Evolutionary conservation across 169 alveolate species (phyloP).

Genomic region (Eimeria falciformis): DNA sequence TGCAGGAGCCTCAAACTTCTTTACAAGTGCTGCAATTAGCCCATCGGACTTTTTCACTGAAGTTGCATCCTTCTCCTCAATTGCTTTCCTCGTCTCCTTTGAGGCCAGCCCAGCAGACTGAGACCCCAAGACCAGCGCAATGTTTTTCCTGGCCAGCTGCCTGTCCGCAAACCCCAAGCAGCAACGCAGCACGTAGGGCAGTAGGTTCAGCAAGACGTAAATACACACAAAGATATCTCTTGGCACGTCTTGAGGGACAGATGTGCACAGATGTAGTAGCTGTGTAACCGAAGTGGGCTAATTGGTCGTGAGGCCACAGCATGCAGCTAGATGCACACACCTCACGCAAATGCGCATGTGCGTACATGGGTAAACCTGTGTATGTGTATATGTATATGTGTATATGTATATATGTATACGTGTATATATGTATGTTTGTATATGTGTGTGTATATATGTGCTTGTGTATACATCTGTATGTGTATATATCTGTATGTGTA

Average conservation of each 20-base stretch:
- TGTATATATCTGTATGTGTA: background rate
- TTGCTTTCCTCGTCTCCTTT: conserved; percentile 40
- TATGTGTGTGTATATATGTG: background rate
- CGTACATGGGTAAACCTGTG: background rate
- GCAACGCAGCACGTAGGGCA: background rate
- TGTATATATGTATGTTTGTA: background rate
- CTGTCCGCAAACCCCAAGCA: conserved; percentile 8
- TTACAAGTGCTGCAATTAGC: no score
- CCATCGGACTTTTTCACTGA: no score
- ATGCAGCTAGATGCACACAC: no score
- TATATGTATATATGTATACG: background rate
- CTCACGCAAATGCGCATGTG: no score
- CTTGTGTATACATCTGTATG: background rate
- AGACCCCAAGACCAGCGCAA: conserved; percentile 21
- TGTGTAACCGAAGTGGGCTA: no score
- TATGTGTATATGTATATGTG: background rate
- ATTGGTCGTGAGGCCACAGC: no score
- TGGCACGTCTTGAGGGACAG: background rate
- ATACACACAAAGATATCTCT: background rate
- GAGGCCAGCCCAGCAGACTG: conserved; percentile 4
- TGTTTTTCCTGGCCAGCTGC: conserved; percentile 40
- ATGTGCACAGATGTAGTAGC: no score
- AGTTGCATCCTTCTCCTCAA: conserved; percentile 9
- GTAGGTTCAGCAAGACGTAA: background rate
- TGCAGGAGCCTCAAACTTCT: no score